These are phyloP conservation scores for Suillus fuscotomentosus DNA, from an alignment of 768 basidiomycete species.

Conservation along the genomic window DNA sequence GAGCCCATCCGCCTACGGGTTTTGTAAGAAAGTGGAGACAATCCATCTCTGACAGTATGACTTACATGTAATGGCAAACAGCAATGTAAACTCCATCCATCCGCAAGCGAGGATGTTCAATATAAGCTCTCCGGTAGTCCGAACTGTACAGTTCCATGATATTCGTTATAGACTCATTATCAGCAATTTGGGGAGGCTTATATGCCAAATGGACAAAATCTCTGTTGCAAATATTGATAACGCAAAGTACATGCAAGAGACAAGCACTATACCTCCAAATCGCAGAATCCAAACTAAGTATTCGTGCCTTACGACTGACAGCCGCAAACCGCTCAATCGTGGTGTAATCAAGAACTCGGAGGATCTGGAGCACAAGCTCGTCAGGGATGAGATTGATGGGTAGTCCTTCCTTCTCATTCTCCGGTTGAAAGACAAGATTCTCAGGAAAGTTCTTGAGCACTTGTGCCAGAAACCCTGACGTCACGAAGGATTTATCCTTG, in stretches of 20 bases:
- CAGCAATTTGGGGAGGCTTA: constrained; percentile 70
- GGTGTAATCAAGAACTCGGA: constrained; percentile 64
- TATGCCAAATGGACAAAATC: constrained; percentile 65
- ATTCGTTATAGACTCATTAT: constrained; percentile 44
- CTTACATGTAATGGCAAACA: constrained; percentile 84
- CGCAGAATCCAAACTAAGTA: constrained; percentile 64
- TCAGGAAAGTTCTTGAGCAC: constrained; percentile 50
- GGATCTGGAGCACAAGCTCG: constrained; percentile 68
- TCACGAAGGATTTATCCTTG: constrained; percentile 8
- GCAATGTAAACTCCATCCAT: constrained; percentile 90
- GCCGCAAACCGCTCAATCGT: constrained; percentile 76
- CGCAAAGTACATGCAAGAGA: neutral
- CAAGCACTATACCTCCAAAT: constrained; percentile 70
- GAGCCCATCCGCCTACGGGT: constrained; percentile 62
- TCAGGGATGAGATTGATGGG: constrained; percentile 65
- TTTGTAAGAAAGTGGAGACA: constrained; percentile 8
- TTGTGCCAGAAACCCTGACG: constrained; percentile 43
- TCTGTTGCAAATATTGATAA: constrained; percentile 34
- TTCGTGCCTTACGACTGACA: constrained; percentile 70
- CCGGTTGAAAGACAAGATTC: constrained; percentile 59
- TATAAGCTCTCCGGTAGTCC: constrained; percentile 74
- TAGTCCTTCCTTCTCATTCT: constrained; percentile 56
- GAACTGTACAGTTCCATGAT: constrained; percentile 52
- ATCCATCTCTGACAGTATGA: constrained; percentile 11
- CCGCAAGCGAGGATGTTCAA: constrained; percentile 84